Percentiles rank a stretch among this genome's conserved stretches.
These are phyloP conservation scores for Massarina eburnea DNA, from an alignment of 2,329 filamentous ascomycete genomes.

Conservation along the genomic window DNA sequence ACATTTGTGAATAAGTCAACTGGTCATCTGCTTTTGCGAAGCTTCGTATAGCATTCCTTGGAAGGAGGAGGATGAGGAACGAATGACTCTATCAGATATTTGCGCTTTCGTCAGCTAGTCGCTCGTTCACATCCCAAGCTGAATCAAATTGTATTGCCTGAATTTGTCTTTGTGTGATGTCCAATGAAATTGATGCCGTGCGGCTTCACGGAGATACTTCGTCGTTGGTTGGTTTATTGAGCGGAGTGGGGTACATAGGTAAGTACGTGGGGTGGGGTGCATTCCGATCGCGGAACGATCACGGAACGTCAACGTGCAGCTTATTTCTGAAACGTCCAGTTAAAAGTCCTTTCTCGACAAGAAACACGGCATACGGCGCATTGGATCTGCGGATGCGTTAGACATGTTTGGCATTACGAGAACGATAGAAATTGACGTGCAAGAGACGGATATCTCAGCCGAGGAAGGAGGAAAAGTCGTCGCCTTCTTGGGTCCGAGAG, in stretches of 20 bases:
- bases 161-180: not conserved
- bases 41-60: constrained; percentile 24
- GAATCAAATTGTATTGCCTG: constrained; percentile 21
- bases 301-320: not conserved
- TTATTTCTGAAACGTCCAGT: too few species aligned
- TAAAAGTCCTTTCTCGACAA: too few species aligned
- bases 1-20: constrained; percentile 15
- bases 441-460: constrained; percentile 9
- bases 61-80: constrained; percentile 17
- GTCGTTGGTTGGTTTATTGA: not conserved
- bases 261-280: not conserved
- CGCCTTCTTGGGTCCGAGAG: constrained; percentile 64
- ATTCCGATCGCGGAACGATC: constrained; percentile 1
- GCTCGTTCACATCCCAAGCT: constrained; percentile 30
- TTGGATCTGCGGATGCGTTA: not conserved
- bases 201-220: not conserved
- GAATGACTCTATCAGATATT: constrained; percentile 31
- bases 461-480: constrained; percentile 33
- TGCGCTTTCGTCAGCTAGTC: constrained; percentile 28
- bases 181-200: constrained; percentile 2
- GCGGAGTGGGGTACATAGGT: too few species aligned
- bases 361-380: not conserved
- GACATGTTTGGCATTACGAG: not conserved
- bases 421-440: constrained; percentile 1
- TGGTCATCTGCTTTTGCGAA: constrained; percentile 28